phyloP scores from a whole-genome alignment of 2,329 filamentous ascomycete genomes.

The Penicillium verrucosum region DNA sequence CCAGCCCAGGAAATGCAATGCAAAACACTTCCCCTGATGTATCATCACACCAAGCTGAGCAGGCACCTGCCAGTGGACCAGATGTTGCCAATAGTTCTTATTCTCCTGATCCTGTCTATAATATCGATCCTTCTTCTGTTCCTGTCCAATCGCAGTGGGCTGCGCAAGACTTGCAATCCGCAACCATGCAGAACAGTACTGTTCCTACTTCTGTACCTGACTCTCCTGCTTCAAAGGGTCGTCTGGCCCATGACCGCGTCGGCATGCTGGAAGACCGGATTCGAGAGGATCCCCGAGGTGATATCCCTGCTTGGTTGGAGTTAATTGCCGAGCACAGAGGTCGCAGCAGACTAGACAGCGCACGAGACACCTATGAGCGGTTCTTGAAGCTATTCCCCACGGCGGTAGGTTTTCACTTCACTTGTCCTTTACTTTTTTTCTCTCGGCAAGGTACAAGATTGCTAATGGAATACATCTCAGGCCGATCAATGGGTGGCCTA shows the following conservation, averaged over 20 bases:
- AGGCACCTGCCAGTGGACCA: conserved; percentile 48
- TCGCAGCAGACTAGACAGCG: conserved; percentile 77
- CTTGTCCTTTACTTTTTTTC: not conserved
- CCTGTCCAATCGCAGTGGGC: conserved; percentile 38
- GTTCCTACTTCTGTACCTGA: conserved; percentile 42
- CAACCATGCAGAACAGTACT: conserved; percentile 37
- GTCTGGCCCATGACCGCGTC: conserved; percentile 69
- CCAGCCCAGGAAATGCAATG: conserved; percentile 55
- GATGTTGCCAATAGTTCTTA: conserved; percentile 52
- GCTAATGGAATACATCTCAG: conserved; percentile 51
- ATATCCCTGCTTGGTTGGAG: conserved; percentile 85
- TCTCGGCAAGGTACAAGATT: not conserved
- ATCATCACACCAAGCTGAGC: conserved; percentile 58
- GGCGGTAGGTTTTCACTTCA: conserved; percentile 61
- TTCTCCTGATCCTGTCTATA: conserved; percentile 47
- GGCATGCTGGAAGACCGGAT: conserved; percentile 85
- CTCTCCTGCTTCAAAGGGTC: conserved; percentile 48
- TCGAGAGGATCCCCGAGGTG: conserved; percentile 86
- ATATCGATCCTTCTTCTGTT: conserved; percentile 39
- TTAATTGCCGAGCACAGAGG: conserved; percentile 81
- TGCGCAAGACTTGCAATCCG: conserved; percentile 31
- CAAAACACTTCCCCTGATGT: conserved; percentile 58
- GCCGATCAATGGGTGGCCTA: conserved; percentile 89
- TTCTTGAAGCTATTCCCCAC: conserved; percentile 87
- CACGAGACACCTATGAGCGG: conserved; percentile 74